Evolutionary conservation across 2,329 filamentous ascomycete species (phyloP).

Genomic region (Ambrosiella cleistominuta): DNA sequence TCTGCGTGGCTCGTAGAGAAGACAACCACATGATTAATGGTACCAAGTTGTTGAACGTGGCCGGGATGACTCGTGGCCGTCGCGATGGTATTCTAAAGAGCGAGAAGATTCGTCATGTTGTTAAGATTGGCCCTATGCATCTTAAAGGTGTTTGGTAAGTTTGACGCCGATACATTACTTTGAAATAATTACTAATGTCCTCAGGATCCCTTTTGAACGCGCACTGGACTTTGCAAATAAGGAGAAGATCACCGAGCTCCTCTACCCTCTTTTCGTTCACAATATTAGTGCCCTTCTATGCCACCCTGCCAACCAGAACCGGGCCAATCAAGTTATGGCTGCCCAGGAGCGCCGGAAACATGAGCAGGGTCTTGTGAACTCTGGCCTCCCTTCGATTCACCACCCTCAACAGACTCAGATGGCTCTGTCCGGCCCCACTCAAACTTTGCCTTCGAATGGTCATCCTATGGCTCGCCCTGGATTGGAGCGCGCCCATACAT

Average conservation of each 20-base stretch:
- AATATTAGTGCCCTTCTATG: slow-evolving; percentile 90
- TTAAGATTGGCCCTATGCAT: slow-evolving; percentile 98
- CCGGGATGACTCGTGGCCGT: slow-evolving; percentile 90
- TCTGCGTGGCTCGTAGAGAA: slow-evolving; percentile 87
- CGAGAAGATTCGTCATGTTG: slow-evolving; percentile 89
- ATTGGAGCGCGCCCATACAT: slow-evolving; percentile 75
- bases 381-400: slow-evolving; percentile 48
- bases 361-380: slow-evolving; percentile 45
- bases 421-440: slow-evolving; percentile 37
- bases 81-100: slow-evolving; percentile 95
- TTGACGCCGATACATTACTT: neutral
- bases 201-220: slow-evolving; percentile 90
- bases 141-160: slow-evolving; percentile 89
- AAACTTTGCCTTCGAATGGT: slow-evolving; percentile 46
- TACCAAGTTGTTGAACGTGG: slow-evolving; percentile 90
- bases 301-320: slow-evolving; percentile 73
- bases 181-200: neutral
- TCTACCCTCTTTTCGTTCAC: slow-evolving; percentile 94
- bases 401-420: slow-evolving; percentile 39
- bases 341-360: slow-evolving; percentile 63
- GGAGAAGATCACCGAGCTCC: slow-evolving; percentile 90
- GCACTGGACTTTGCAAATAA: slow-evolving; percentile 98
- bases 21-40: slow-evolving; percentile 99
- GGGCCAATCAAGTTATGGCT: slow-evolving; percentile 74
- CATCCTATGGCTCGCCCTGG: slow-evolving; percentile 51